Percentiles rank a stretch among this genome's conserved stretches.
Evolutionary conservation across 2,329 filamentous ascomycete genomes (phyloP).

Genomic region (Fusarium mexicanum): DNA sequence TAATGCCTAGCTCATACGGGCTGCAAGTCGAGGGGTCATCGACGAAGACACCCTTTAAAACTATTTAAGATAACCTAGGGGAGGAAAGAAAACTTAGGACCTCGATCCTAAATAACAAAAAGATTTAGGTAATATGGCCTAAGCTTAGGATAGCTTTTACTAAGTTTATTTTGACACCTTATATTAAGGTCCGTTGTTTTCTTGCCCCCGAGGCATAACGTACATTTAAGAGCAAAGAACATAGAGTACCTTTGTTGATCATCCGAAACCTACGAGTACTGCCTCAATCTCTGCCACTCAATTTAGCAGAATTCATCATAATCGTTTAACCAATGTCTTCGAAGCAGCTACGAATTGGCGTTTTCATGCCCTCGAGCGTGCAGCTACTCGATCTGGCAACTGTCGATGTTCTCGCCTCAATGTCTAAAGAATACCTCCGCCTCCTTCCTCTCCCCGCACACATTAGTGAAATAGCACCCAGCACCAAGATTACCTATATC

Average conservation of each 20-base stretch:
- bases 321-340: constrained; percentile 19
- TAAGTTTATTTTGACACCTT: too few relatives aligned
- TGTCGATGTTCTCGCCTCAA: constrained; percentile 59
- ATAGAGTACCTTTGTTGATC: neutral
- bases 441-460: constrained; percentile 47
- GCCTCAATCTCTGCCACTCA: neutral
- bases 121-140: too few relatives aligned
- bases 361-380: constrained; percentile 58
- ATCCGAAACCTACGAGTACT: neutral
- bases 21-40: neutral
- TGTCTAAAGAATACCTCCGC: constrained; percentile 57
- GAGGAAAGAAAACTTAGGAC: too few relatives aligned
- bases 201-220: neutral
- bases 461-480: constrained; percentile 54
- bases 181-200: too few relatives aligned
- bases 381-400: constrained; percentile 63
- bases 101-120: too few relatives aligned
- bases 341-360: constrained; percentile 55
- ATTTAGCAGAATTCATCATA: neutral
- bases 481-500: constrained; percentile 58
- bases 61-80: constrained; percentile 1
- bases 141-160: too few relatives aligned
- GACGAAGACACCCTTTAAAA: neutral
- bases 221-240: neutral
- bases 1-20: constrained; percentile 13